A percentile compares a stretch with the other conserved stretches of the same genome.
Evolutionary conservation across 768 basidiomycete species (phyloP).

Genomic region (Leccinum disarticulatum): DNA sequence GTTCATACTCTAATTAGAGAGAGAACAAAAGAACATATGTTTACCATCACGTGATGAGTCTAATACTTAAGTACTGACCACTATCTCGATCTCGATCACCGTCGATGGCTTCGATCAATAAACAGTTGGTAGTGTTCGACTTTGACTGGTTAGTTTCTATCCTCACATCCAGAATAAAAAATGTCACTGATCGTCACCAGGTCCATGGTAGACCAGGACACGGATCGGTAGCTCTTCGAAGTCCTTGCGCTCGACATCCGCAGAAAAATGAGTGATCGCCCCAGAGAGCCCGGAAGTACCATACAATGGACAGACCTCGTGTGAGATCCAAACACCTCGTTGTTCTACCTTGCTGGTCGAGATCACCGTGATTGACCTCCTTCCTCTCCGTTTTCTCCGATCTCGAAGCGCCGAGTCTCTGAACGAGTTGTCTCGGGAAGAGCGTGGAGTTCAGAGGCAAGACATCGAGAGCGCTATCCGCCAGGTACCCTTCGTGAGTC

Average conservation of each 20-base stretch:
- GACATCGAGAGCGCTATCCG: conserved; percentile 79
- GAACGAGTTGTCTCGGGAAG: conserved; percentile 56
- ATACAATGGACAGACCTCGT: conserved; percentile 94
- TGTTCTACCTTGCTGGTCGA: neutral
- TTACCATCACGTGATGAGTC: neutral
- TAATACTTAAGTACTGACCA: neutral
- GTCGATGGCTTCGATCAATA: conserved; percentile 30
- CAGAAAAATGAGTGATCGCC: conserved; percentile 54
- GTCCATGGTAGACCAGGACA: conserved; percentile 94
- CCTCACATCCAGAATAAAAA: neutral
- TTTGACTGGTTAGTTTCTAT: conserved; percentile 80
- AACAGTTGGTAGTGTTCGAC: conserved; percentile 88
- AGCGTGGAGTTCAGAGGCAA: conserved; percentile 62
- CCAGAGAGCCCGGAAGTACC: conserved; percentile 53
- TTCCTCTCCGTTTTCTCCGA: neutral
- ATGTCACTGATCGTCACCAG: conserved; percentile 36
- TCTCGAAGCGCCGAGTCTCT: conserved; percentile 64
- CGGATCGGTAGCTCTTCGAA: conserved; percentile 91
- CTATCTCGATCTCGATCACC: neutral
- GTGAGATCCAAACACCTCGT: conserved; percentile 44
- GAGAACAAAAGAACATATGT: too few species aligned
- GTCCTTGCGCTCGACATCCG: conserved; percentile 85
- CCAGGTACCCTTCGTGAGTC: conserved; percentile 82
- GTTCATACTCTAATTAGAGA: neutral
- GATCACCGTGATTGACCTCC: neutral